Base-by-base conservation (phyloP, 2,329 filamentous ascomycete genomes). In the Trichoderma oligosporum region DNA sequence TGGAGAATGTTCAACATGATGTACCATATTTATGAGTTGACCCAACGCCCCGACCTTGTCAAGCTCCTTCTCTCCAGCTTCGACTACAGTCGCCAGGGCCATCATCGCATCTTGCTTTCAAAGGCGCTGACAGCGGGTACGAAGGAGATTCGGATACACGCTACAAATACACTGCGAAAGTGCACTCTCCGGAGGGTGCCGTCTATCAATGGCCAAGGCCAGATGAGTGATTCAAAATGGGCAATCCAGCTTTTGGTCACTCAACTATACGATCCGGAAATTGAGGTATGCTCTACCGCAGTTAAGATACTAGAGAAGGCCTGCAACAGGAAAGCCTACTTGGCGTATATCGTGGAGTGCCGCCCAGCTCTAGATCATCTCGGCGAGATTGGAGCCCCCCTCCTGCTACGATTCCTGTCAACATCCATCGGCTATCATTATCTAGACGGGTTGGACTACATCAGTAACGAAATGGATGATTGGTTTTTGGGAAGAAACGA, bases 1-100 rank as follows among this genome's bases (percentile, higher is more conserved):
- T 97, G 94, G 93, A 90, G 91, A 65, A 95, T 99, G 81, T 92
- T 97, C 74, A 97, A 97, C 72, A 99, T 99, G 91, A 95, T 97
- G 80, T 99, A 99, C 70, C 94, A 97, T 72, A 96, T 99, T 60
- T 83, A 97, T 58, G 93, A 97, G 67, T 79, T 96, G 42, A 91
- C 89, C 65, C 88, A 94, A 71, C 87, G 94, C 2, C 91, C 93
- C 44, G 94, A 99, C 70, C 78, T 99, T 59, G 91, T 97, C 69
- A 91, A 92, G 68, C 81, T 93, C 8, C 81, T 99, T 29, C 80
- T 99, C 7, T 87, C 88, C 47, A 94, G 92, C 66, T 92, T 99
- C 73, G 93, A 99, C 73, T 99, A 96, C 69, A 88, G 86, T 18
- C 77, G 95, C 22, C 86, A 88, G 61, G 93, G 92, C 1, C 94